Base-by-base conservation (phyloP, 1,284 basidiomycete genomes). In the Ceratobasidium theobromae region DNA sequence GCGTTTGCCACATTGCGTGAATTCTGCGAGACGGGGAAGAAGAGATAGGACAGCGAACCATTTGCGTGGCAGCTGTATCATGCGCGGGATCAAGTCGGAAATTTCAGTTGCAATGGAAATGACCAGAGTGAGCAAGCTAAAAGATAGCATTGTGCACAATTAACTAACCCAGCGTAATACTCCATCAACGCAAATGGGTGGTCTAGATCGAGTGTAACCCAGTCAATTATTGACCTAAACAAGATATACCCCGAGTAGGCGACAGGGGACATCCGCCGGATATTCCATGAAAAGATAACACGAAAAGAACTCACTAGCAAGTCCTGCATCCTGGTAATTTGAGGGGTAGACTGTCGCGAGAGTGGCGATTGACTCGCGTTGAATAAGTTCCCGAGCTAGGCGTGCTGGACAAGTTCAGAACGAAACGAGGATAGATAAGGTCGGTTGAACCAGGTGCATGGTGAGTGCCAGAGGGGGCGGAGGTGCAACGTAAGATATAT, bases 101-200 rank as follows among this genome's bases (percentile, higher is more conserved):
- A n/a, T n/a, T n/a, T n/a, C n/a, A n/a, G n/a, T n/a, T n/a, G n/a
- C n/a, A n/a, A n/a, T n/a, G n/a, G n/a, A n/a, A n/a, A n/a, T n/a
- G n/a, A n/a, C n/a, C n/a, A n/a, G n/a, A n/a, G n/a, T n/a, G n/a
- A n/a, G n/a, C n/a, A n/a, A n/a, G n/a, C n/a, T n/a, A n/a, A n/a
- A n/a, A n/a, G n/a, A n/a, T n/a, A n/a, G n/a, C n/a, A n/a, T n/a
- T n/a, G n/a, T n/a, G n/a, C n/a, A 71, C 71, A 43, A 27, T 8
- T n/a, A 8, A 27, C 53, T 4, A 40, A 69, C 41, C 58, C 43
- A 27, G 45, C 25, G 67, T 74, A 67, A 55, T 77, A 77, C 72
- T 79, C 78, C 74, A 78, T 75, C 60, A 78, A 67, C 1, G 76
- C 75, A 62, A 78, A 77, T 30, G 78, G 77, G 33, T 72, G 69